Conservation (phyloP, 1,284 basidiomycete species). For the Peniophora sp. region DNA sequence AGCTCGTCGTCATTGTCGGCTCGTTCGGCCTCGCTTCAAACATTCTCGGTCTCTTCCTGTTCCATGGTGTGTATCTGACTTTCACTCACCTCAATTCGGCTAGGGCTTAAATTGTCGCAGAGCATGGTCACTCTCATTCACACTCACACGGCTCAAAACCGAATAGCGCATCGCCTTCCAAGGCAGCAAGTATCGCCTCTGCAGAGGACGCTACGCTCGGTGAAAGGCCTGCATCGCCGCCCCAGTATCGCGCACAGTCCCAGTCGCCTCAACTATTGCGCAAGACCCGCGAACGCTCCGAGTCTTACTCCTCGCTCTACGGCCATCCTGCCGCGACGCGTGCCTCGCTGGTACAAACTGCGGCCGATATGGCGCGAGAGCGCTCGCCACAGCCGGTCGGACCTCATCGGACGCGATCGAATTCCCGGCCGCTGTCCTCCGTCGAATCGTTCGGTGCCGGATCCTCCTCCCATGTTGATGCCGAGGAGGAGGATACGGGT, state of each 20-base stretch:
- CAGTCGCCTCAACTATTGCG: slow-evolving; percentile 4
- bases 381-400: slow-evolving; percentile 39
- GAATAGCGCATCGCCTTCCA: slow-evolving; percentile 15
- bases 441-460: slow-evolving; percentile 12
- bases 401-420: slow-evolving; percentile 21
- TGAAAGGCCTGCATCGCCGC: neutral
- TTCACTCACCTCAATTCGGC: slow-evolving; percentile 1
- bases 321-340: slow-evolving; percentile 83
- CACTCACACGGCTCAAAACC: slow-evolving; percentile 26
- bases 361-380: slow-evolving; percentile 68
- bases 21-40: slow-evolving; percentile 87
- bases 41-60: slow-evolving; percentile 88
- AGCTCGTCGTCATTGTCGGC: slow-evolving; percentile 87
- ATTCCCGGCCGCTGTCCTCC: slow-evolving; percentile 20
- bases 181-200: slow-evolving; percentile 18
- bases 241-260: slow-evolving; percentile 1
- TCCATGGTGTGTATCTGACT: slow-evolving; percentile 66
- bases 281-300: slow-evolving; percentile 31
- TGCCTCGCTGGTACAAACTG: slow-evolving; percentile 82
- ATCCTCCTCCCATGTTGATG: slow-evolving; percentile 3
- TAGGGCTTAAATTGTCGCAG: slow-evolving; percentile 32
- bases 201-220: slow-evolving; percentile 5
- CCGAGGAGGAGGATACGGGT: neutral
- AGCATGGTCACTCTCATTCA: slow-evolving; percentile 62
- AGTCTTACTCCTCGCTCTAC: slow-evolving; percentile 60